Evolutionary conservation across 352 stramenopile species (phyloP).

Genomic region (Globisporangium polare): DNA sequence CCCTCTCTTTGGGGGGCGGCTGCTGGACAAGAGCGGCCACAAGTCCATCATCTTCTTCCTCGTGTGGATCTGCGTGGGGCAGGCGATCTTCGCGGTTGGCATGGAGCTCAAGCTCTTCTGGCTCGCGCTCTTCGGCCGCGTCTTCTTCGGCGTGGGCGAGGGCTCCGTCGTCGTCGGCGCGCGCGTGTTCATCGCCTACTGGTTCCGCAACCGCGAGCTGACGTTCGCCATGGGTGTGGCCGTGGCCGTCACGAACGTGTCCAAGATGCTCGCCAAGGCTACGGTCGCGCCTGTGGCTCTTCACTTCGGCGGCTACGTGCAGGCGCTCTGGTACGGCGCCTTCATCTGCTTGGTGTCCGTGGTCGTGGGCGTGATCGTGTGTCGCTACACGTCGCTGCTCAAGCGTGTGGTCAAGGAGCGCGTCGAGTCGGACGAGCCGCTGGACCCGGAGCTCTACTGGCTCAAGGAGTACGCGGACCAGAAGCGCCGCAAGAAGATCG

Average conservation of each 20-base stretch:
- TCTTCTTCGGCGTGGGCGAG: conserved; percentile 82
- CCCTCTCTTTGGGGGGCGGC: conserved; percentile 65
- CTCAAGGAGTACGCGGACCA: conserved; percentile 66
- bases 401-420: conserved; percentile 63
- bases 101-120: conserved; percentile 75
- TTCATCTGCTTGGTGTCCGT: conserved; percentile 53
- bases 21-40: conserved; percentile 79
- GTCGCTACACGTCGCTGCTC: conserved; percentile 53
- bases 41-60: conserved; percentile 78
- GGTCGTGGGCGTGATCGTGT: conserved; percentile 50
- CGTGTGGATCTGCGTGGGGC: conserved; percentile 74
- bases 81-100: conserved; percentile 73
- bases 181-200: conserved; percentile 80
- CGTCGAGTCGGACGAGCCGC: conserved; percentile 44
- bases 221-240: conserved; percentile 87
- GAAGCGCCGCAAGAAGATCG: conserved; percentile 52
- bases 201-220: conserved; percentile 79
- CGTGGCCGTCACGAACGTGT: conserved; percentile 88
- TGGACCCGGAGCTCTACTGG: conserved; percentile 60
- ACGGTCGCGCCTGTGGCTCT: conserved; percentile 83
- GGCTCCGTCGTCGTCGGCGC: conserved; percentile 77
- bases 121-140: conserved; percentile 72
- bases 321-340: conserved; percentile 81
- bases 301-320: conserved; percentile 82
- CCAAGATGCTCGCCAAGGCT: conserved; percentile 90